Conservation (phyloP, 2,329 filamentous ascomycete species). For the Apiospora hydei region DNA sequence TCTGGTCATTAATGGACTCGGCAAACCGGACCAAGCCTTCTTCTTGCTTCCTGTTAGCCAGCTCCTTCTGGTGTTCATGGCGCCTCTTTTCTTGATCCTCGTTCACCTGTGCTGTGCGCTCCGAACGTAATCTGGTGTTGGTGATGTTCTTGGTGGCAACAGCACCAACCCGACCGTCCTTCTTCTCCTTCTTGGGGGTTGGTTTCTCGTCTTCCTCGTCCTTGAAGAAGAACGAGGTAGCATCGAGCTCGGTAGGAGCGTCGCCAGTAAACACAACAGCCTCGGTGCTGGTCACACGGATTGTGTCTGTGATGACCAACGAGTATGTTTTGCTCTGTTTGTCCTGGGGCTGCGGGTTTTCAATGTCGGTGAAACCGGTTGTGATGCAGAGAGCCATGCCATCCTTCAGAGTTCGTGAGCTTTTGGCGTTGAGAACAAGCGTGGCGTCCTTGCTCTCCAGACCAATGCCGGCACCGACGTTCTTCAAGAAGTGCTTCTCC, state of each 20-base stretch:
- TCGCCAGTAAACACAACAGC: constrained; percentile 92
- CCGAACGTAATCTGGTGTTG: constrained; percentile 88
- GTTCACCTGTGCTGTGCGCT: constrained; percentile 85
- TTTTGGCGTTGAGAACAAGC: constrained; percentile 87
- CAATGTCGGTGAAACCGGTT: constrained; percentile 87
- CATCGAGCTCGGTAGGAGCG: constrained; percentile 88
- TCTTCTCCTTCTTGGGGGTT: constrained; percentile 89
- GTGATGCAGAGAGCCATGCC: constrained; percentile 96
- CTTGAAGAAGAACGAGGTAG: constrained; percentile 98
- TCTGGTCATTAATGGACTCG: constrained; percentile 82
- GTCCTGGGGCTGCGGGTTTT: constrained; percentile 86
- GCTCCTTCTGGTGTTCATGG: constrained; percentile 90
- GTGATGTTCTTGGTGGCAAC: constrained; percentile 96
- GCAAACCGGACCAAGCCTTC: constrained; percentile 87
- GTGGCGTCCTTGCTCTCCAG: constrained; percentile 89
- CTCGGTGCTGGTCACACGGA: constrained; percentile 82
- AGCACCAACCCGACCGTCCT: constrained; percentile 80
- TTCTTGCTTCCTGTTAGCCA: constrained; percentile 85
- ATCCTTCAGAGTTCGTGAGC: constrained; percentile 81
- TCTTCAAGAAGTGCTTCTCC: constrained; percentile 94
- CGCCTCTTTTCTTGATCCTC: constrained; percentile 89
- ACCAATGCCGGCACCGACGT: constrained; percentile 89
- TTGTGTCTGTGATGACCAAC: constrained; percentile 89
- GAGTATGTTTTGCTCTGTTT: constrained; percentile 91
- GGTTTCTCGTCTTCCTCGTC: constrained; percentile 90